These are phyloP conservation scores for Aechmea fasciata DNA, from an alignment of 176 grass and related monocot species.

Conservation along the genomic window DNA sequence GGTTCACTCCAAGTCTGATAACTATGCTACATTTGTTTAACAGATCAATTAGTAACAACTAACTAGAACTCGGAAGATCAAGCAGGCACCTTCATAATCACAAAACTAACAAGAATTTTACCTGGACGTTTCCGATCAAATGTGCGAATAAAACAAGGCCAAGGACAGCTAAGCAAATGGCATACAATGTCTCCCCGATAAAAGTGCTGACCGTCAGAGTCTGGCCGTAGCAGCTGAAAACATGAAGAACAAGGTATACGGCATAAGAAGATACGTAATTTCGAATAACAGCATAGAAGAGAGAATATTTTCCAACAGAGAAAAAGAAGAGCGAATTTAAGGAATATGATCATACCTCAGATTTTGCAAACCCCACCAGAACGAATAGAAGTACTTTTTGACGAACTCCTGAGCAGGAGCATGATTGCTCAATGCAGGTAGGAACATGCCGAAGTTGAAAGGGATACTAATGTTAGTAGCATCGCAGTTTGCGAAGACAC, in stretches of 20 bases:
- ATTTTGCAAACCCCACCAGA: conserved; percentile 99
- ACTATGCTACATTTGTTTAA: too few relatives aligned
- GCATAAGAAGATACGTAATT: neutral
- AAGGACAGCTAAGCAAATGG: conserved; percentile 80
- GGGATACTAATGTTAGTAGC: neutral
- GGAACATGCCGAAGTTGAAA: conserved; percentile 83
- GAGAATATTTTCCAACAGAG: neutral
- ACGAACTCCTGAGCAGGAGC: conserved; percentile 53
- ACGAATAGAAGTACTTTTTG: conserved; percentile 90
- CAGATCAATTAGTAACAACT: too few relatives aligned
- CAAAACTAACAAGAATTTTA: conserved; percentile 11
- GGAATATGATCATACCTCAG: conserved; percentile 48
- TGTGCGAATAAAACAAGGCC: conserved; percentile 89
- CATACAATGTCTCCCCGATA: conserved; percentile 86
- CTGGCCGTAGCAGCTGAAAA: conserved; percentile 80
- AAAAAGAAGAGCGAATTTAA: neutral
- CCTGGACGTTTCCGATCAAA: conserved; percentile 99
- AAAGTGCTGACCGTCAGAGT: conserved; percentile 79
- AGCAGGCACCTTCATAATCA: too few relatives aligned
- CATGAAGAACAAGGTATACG: conserved; percentile 9
- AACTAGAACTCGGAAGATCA: too few relatives aligned
- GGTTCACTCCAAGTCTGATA: too few relatives aligned
- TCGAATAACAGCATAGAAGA: neutral
- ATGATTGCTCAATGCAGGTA: conserved; percentile 50
- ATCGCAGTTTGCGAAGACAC: conserved; percentile 46